Conservation (phyloP, 257 asterid genomes). For the Coffea canephora region DNA sequence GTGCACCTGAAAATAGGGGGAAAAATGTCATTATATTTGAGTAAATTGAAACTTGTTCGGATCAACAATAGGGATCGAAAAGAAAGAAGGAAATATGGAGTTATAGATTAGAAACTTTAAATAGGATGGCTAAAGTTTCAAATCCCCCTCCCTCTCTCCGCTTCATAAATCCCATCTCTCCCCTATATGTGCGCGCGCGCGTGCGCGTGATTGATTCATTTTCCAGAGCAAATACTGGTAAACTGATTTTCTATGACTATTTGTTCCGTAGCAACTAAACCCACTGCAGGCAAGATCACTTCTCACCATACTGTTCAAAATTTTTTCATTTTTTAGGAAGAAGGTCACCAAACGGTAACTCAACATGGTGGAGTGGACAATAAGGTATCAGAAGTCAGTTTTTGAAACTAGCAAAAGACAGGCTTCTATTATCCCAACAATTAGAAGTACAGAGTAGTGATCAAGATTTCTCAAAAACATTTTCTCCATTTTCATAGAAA, state of each 20-base stretch:
- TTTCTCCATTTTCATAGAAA: too few relatives aligned
- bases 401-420: neutral
- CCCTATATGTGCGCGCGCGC: too few relatives aligned
- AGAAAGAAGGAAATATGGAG: neutral
- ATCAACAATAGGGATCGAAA: neutral
- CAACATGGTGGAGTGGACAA: neutral
- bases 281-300: neutral
- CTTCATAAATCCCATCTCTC: too few relatives aligned
- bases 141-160: neutral
- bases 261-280: too few relatives aligned
- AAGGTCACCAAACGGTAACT: neutral
- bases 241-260: too few relatives aligned
- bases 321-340: neutral
- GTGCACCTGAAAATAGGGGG: conserved; percentile 20
- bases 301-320: neutral
- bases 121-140: neutral
- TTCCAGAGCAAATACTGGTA: neutral
- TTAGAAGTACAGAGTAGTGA: neutral
- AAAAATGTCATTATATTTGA: neutral
- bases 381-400: neutral
- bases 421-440: neutral
- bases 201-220: neutral
- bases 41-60: neutral
- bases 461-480: neutral
- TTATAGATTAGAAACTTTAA: neutral